phyloP scores from a whole-genome alignment of 495 filamentous ascomycete species.

The Penicillium steckii region DNA sequence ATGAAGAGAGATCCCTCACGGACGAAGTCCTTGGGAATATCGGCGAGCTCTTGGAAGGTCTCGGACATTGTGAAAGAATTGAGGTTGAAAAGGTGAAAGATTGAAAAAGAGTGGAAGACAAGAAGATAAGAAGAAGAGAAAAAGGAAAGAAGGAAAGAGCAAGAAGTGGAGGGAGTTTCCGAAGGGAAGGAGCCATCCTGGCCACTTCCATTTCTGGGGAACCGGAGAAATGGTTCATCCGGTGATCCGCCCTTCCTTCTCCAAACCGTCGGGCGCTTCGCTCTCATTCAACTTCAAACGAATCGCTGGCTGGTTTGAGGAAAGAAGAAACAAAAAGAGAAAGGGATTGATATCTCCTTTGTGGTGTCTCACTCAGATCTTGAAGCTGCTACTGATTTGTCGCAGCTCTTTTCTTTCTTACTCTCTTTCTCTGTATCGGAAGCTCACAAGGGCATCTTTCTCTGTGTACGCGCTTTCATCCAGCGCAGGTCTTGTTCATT shows the following conservation, averaged over 20 bases:
- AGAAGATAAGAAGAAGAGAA: conserved; percentile 4
- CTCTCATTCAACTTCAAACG: no score
- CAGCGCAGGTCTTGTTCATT: conserved; percentile 25
- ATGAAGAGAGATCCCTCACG: conserved; percentile 80
- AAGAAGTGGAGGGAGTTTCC: no score
- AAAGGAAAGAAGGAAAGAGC: conserved; percentile 1
- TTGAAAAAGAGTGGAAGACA: conserved; percentile 1
- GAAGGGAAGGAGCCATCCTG: conserved; percentile 6
- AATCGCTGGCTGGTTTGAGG: neutral
- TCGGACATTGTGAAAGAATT: conserved; percentile 58
- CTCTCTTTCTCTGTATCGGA: conserved; percentile 18
- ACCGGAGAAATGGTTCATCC: neutral
- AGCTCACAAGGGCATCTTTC: neutral
- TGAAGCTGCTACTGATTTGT: conserved; percentile 13
- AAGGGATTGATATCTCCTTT: conserved; percentile 13
- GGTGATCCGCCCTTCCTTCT: neutral
- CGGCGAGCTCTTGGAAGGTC: conserved; percentile 73
- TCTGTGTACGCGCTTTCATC: conserved; percentile 23
- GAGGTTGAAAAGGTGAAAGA: neutral
- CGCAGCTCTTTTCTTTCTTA: conserved; percentile 5
- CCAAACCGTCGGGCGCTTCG: no score
- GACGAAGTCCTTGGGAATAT: conserved; percentile 80
- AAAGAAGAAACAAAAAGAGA: no score
- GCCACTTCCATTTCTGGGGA: conserved; percentile 5
- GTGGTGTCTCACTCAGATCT: neutral